These are phyloP conservation scores for Cladophialophora bantiana DNA, from an alignment of 2,329 filamentous ascomycete genomes.

Conservation along the genomic window DNA sequence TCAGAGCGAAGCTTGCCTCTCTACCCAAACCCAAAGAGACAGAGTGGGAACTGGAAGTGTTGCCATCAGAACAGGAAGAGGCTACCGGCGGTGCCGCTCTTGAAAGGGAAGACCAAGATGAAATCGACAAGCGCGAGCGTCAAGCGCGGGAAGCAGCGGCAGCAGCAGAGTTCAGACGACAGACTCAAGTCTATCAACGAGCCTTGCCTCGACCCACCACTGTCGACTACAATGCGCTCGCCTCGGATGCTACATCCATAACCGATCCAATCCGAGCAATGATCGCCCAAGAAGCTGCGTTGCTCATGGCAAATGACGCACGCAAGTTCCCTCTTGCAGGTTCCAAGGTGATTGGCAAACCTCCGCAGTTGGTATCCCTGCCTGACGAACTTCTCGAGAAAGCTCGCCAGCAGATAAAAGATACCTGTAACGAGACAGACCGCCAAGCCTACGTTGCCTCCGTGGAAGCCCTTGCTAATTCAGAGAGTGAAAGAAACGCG, in stretches of 20 bases:
- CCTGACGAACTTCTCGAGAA: conserved; percentile 75
- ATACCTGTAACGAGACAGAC: conserved; percentile 66
- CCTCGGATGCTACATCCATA: conserved; percentile 67
- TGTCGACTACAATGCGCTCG: conserved; percentile 73
- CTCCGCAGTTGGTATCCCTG: conserved; percentile 67
- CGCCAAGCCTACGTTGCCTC: conserved; percentile 59
- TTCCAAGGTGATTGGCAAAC: conserved; percentile 67
- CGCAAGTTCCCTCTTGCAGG: conserved; percentile 74
- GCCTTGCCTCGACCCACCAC: conserved; percentile 77
- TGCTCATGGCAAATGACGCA: conserved; percentile 83
- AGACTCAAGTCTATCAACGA: conserved; percentile 90
- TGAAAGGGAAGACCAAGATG: conserved; percentile 67
- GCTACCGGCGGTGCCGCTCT: conserved; percentile 53
- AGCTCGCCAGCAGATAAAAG: conserved; percentile 77
- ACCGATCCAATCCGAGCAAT: conserved; percentile 70
- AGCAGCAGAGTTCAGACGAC: conserved; percentile 75
- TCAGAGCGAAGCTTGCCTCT: conserved; percentile 71
- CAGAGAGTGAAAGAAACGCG: conserved; percentile 57
- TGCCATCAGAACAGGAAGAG: conserved; percentile 82
- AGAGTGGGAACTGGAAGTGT: conserved; percentile 85
- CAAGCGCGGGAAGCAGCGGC: conserved; percentile 68
- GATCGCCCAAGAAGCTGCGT: conserved; percentile 78
- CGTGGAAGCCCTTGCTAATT: conserved; percentile 52
- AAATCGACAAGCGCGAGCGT: conserved; percentile 75
- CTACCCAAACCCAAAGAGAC: conserved; percentile 91